Evolutionary conservation across 495 filamentous ascomycete genomes (phyloP).

Genomic region (Penicillium canariense): DNA sequence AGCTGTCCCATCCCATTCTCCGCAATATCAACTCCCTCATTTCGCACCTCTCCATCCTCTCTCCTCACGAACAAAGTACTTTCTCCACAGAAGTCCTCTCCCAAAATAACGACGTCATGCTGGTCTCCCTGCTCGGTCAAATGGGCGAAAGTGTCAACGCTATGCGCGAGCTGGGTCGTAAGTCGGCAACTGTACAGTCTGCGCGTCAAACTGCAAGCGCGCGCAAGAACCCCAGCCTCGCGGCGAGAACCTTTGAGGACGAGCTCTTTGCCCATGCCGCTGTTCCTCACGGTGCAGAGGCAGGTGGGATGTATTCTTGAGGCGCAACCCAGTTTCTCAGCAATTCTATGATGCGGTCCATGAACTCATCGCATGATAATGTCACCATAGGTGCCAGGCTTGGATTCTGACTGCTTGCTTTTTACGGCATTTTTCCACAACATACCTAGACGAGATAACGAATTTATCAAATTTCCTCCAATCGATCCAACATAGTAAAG

Average conservation of each 20-base stretch:
- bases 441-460: constrained; percentile 18
- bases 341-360: not conserved
- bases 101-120: constrained; percentile 74
- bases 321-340: not conserved
- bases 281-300: not conserved
- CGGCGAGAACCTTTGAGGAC: constrained; percentile 28
- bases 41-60: constrained; percentile 53
- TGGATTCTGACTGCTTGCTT: not conserved
- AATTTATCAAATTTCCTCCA: constrained; percentile 9
- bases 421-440: not conserved
- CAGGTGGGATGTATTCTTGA: constrained; percentile 3
- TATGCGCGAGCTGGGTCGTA: constrained; percentile 68
- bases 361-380: not conserved
- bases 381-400: not conserved
- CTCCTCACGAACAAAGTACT: constrained; percentile 50
- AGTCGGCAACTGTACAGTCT: constrained; percentile 61
- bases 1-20: constrained; percentile 47
- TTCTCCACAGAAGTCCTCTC: constrained; percentile 62
- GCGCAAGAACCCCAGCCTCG: constrained; percentile 28
- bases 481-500: not conserved
- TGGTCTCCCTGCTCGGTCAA: constrained; percentile 67
- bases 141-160: constrained; percentile 65
- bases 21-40: constrained; percentile 58
- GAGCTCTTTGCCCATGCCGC: constrained; percentile 20
- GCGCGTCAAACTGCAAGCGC: constrained; percentile 31